Conservation (phyloP, 164 flowering plant species). For the Vitis rupestris region DNA sequence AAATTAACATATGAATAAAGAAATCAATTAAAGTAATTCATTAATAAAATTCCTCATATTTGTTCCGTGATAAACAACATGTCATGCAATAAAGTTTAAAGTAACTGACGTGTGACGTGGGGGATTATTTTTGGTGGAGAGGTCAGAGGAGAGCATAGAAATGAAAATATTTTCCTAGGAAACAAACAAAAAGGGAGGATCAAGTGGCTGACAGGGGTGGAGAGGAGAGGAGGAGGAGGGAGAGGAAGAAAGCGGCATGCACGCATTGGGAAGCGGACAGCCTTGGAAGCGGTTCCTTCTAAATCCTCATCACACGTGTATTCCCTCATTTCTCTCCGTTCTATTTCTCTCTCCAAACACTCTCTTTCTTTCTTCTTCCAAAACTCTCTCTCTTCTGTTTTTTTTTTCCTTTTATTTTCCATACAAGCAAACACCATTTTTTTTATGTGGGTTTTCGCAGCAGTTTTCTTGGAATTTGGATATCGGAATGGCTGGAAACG, state of each 20-base stretch:
- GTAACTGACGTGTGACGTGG: too few species aligned
- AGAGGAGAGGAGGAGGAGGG: background rate
- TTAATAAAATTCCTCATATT: too few species aligned
- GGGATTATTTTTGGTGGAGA: too few species aligned
- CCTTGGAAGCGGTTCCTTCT: conserved; percentile 10
- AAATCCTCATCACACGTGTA: background rate
- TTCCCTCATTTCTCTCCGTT: background rate
- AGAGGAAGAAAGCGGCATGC: conserved; percentile 6
- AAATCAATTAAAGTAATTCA: too few species aligned
- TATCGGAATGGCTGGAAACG: conserved; percentile 69
- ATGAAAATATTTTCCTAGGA: background rate
- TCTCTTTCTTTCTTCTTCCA: background rate
- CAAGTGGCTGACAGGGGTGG: background rate
- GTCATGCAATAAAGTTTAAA: too few species aligned
- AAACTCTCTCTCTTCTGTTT: too few species aligned
- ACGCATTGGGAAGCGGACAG: conserved; percentile 43
- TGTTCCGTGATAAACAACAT: too few species aligned
- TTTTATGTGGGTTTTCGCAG: background rate
- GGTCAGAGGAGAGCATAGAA: too few species aligned
- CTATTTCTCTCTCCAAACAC: background rate
- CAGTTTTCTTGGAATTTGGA: too few species aligned
- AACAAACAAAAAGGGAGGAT: background rate
- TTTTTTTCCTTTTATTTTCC: too few species aligned
- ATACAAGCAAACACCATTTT: background rate
- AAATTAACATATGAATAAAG: too few species aligned